These are phyloP conservation scores for Circinella umbellata DNA, from an alignment of 371 early-diverging fungal species.

Conservation along the genomic window DNA sequence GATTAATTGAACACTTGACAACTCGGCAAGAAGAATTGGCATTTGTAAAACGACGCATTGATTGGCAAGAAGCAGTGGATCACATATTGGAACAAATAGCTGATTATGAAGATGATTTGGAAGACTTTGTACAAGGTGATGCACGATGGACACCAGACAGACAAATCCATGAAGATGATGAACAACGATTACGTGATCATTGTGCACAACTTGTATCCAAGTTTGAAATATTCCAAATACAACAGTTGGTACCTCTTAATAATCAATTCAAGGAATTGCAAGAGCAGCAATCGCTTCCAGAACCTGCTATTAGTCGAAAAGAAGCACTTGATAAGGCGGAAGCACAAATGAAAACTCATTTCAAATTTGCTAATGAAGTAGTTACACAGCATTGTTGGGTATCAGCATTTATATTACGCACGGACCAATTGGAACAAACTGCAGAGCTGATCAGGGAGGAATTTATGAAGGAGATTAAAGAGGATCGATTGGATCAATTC, in stretches of 20 bases:
- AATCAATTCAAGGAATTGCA: background rate
- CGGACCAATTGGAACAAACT: conserved; percentile 29
- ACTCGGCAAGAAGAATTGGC: conserved; percentile 29
- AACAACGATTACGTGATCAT: conserved; percentile 13
- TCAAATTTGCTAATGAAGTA: conserved; percentile 27
- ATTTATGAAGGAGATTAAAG: conserved; percentile 22
- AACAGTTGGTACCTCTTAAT: background rate
- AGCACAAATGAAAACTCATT: conserved; percentile 14
- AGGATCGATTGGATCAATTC: conserved; percentile 37
- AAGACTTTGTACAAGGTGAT: conserved; percentile 40
- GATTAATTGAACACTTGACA: conserved; percentile 32
- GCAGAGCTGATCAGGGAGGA: conserved; percentile 40
- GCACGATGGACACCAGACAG: conserved; percentile 42
- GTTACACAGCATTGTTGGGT: conserved; percentile 31
- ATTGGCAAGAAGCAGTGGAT: conserved; percentile 30
- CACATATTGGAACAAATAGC: conserved; percentile 26
- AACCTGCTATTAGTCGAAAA: conserved; percentile 9
- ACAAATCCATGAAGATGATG: conserved; percentile 24
- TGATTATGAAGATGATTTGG: conserved; percentile 23
- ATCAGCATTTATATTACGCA: conserved; percentile 19
- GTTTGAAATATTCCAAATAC: background rate
- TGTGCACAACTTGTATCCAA: conserved; percentile 1
- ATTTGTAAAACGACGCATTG: conserved; percentile 29
- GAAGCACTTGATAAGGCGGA: conserved; percentile 26
- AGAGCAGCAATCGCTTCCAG: background rate